Evolutionary conservation across 202 grass and related monocot species (phyloP).

Genomic region (Carex sylvatica): DNA sequence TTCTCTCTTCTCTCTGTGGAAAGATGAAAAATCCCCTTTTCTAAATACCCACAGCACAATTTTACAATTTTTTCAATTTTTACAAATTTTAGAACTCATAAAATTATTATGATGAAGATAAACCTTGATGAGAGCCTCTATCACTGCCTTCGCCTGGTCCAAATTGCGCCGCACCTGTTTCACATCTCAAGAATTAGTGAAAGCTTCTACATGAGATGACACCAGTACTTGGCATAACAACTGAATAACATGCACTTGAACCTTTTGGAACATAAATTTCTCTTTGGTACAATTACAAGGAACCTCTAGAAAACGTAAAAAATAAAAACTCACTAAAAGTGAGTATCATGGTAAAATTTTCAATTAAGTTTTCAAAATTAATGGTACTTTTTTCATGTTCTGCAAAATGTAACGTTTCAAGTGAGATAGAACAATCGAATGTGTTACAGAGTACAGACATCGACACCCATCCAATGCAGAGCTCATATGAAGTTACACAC

Average conservation of each 20-base stretch:
- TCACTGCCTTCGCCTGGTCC: constrained; percentile 80
- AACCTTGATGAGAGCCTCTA: constrained; percentile 94
- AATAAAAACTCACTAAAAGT: not conserved
- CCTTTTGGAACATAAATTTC: not conserved
- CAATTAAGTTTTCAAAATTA: not conserved
- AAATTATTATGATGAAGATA: constrained; percentile 26
- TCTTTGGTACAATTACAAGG: not conserved
- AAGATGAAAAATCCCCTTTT: not conserved
- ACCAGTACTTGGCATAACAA: not conserved
- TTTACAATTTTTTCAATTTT: not conserved
- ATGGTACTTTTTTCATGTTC: not conserved
- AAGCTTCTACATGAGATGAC: not conserved
- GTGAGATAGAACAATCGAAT: not conserved
- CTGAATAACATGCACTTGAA: not conserved
- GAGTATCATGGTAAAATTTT: not conserved
- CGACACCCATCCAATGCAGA: not conserved
- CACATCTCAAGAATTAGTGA: constrained; percentile 26
- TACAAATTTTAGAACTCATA: constrained; percentile 7
- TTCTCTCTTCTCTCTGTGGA: constrained; percentile 90
- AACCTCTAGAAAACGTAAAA: not conserved
- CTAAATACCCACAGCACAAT: constrained; percentile 1
- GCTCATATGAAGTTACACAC: not conserved
- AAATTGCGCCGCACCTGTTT: constrained; percentile 90
- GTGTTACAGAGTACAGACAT: not conserved
- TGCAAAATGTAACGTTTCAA: not conserved